Base-by-base conservation (phyloP, 2,329 filamentous ascomycete genomes). In the Phialophora expanda region DNA sequence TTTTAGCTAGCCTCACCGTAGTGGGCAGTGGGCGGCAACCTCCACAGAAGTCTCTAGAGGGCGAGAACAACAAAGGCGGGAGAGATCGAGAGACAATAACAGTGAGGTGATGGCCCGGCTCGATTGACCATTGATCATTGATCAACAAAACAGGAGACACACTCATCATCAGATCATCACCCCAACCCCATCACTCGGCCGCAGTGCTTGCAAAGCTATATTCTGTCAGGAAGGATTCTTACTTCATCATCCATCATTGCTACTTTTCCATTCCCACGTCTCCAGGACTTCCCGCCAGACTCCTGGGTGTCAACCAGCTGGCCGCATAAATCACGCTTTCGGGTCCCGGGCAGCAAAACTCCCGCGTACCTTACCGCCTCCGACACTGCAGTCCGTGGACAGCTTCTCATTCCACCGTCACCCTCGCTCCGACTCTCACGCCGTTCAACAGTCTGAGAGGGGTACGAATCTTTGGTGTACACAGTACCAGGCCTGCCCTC, bases 161-260 rank as follows among this genome's bases (percentile, higher is more conserved):
- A 61, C 53, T 54, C 58, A 54, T 53, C 48, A 61, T 53, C 48
- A 61, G 58, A 61, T 61, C 58, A 61, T 50, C 58, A 50, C 48
- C 57, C 46, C 48, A 61, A 54, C 58, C 58, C 51, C 58, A 30
- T 62, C 60, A 56, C 60, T 48, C 24, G 48, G 53, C n/a, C 32
- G 24, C 24, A 2, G 24, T 24, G 24, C 30, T 30, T 8, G 50
- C 20, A 50, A 50, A 51, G 26, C 48, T 51, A 26, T 50, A 17
- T 51, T 51, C 48, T 26, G 7, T 17, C 48, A 24, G 46, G 28
- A 53, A 61, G 58, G 20, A 51, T 41, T 44, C 44, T 50, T 59
- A 55, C 44, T 64, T 64, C 50, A 61, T 38, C 58, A 59, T 32
- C 57, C 56, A 51, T 51, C 12, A 51, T 51, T 51, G 48, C 48